Percentiles rank a stretch among this genome's conserved stretches.
Conservation (phyloP, 2,329 filamentous ascomycete genomes). For the Septoria linicola region DNA sequence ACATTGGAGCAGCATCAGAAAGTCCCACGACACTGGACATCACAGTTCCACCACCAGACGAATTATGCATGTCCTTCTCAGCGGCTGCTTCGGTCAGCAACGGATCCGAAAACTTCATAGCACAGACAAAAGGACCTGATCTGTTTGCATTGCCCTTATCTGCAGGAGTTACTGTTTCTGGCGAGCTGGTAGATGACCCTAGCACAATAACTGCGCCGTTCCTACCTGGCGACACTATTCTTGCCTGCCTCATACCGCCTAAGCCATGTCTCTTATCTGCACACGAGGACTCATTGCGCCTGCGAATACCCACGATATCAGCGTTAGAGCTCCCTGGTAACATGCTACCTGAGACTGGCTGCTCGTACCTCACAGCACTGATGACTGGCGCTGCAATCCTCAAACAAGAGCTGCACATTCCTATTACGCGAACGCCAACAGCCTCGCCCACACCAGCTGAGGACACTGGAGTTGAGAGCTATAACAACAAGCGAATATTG, state of each 20-base stretch:
- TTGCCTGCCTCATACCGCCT: conserved; percentile 14
- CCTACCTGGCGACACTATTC: conserved; percentile 13
- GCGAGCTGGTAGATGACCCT: conserved; percentile 14
- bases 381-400: conserved; percentile 14
- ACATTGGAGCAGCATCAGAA: conserved; percentile 2
- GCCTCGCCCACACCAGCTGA: conserved; percentile 11
- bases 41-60: conserved; percentile 12
- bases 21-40: conserved; percentile 17
- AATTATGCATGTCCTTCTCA: conserved; percentile 17
- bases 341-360: conserved; percentile 14
- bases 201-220: conserved; percentile 17
- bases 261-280: conserved; percentile 13
- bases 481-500: conserved; percentile 16
- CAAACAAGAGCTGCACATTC: conserved; percentile 17
- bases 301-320: conserved; percentile 16
- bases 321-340: conserved; percentile 14
- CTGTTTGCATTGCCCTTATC: conserved; percentile 12
- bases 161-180: conserved; percentile 13
- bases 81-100: conserved; percentile 15
- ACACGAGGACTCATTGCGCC: conserved; percentile 7
- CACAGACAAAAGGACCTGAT: conserved; percentile 11
- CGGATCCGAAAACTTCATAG: conserved; percentile 10
- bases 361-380: conserved; percentile 14
- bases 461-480: conserved; percentile 13
- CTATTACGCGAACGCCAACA: conserved; percentile 12